Base-by-base conservation (phyloP, 1,139 yeast genomes). In the Candida tetrigidarum region DNA sequence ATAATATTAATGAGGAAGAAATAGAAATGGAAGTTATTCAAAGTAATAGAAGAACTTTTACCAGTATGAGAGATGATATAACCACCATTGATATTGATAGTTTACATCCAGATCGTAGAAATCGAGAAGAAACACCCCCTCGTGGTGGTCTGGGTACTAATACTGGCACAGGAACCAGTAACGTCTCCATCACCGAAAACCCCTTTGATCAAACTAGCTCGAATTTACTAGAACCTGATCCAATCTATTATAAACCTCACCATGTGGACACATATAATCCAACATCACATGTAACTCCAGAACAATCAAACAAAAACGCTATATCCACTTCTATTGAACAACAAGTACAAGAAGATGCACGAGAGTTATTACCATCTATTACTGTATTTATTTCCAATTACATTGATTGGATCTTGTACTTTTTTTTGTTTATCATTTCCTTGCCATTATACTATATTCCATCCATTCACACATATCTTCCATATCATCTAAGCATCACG, bases 401-500 rank as follows among this genome's bases (percentile, higher is more conserved):
- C 54, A 71, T 83, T 45, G 90, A 84, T 59, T 83, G 84, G 80
- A 50, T 76, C 12, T 58, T 82, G 2, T 83, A 80, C 56, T 43
- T 56, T 0, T 35, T 67, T 0, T 47, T 85, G 16, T 76, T 83
- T 45, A 51, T 82, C 5, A 71, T 70, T 1, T 84, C 91, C 0
- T 50, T 84, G 18, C 85, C 86, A 5, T 63, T 81, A 16, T 82
- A 80, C 58, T 81, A 61, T 63, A 60, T 67, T 54, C 57, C 58
- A 43, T 60, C 62, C 3, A 72, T 78, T 35, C 82, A 75, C 50
- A 75, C 83, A 42, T 76, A 81, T 46, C 66, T 86, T 60, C 83
- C 85, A 2, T 77, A 83, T 49, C 92, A 87, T 49, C 61, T 86
- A 42, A 76, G 83, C 12, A 64, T 84, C 27, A 80, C 86, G 14